A percentile compares a stretch with the other conserved stretches of the same genome.
These are phyloP conservation scores for Bacterosira constricta DNA, from an alignment of 108 stramenopile genomes.

Conservation along the genomic window DNA sequence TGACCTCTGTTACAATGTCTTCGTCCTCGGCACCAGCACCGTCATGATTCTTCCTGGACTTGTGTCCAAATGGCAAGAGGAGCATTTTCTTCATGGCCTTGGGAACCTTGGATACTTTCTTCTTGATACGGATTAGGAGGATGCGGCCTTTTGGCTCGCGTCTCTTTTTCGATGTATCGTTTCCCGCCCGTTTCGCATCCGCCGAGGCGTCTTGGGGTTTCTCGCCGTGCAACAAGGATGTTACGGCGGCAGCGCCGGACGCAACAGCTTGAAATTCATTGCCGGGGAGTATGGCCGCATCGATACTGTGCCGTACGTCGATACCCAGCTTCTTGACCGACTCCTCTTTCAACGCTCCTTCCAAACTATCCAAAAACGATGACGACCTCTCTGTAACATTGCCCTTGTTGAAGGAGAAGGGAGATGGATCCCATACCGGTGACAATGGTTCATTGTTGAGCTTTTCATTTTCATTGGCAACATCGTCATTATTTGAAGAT, in stretches of 20 bases:
- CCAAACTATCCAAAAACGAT: neutral
- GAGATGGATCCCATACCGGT: too few species aligned
- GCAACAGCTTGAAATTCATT: neutral
- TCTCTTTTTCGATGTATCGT: conserved; percentile 4
- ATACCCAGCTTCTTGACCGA: neutral
- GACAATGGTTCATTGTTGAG: too few species aligned
- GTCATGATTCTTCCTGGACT: conserved; percentile 8
- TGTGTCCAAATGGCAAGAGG: too few species aligned
- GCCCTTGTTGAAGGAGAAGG: neutral
- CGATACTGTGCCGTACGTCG: neutral
- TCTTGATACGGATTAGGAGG: conserved; percentile 27
- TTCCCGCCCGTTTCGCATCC: too few species aligned
- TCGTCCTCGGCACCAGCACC: neutral
- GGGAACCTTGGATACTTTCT: conserved; percentile 40
- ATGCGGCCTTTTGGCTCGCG: conserved; percentile 39
- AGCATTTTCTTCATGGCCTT: conserved; percentile 26
- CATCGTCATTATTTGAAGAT: neutral
- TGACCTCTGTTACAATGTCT: neutral
- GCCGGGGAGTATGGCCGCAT: neutral
- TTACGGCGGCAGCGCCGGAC: too few species aligned
- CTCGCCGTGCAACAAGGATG: too few species aligned
- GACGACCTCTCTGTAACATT: neutral
- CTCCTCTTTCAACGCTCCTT: neutral
- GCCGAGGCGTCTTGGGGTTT: neutral
- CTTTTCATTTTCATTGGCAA: too few species aligned